phyloP scores from a whole-genome alignment of 1,139 yeast species.

The Diutina ranongensis region DNA sequence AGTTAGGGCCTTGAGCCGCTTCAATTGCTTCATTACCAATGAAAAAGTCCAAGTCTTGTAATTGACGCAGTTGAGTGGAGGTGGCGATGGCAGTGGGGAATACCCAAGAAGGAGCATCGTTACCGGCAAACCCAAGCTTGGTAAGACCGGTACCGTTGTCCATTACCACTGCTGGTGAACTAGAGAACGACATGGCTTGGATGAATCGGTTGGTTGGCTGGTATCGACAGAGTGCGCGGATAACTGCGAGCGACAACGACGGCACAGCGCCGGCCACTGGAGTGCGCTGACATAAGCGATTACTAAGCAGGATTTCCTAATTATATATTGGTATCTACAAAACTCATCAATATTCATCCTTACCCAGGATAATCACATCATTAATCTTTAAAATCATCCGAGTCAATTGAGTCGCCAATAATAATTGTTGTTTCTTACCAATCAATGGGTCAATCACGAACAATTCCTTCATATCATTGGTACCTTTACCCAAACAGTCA shows the following conservation, averaged over 20 bases:
- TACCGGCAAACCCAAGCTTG: conserved; percentile 96
- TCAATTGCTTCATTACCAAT: conserved; percentile 92
- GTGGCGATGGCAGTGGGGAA: conserved; percentile 98
- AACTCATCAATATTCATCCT: conserved; percentile 68
- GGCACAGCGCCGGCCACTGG: neutral
- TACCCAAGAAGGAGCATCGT: conserved; percentile 93
- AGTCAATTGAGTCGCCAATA: conserved; percentile 92
- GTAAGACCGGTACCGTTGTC: conserved; percentile 98
- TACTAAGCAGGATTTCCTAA: no score
- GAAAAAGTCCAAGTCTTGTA: conserved; percentile 88
- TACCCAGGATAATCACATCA: conserved; percentile 87
- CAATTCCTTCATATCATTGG: conserved; percentile 83
- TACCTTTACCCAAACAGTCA: conserved; percentile 83
- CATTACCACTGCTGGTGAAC: conserved; percentile 92
- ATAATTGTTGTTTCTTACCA: conserved; percentile 91
- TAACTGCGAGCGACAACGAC: no score
- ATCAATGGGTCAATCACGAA: conserved; percentile 95
- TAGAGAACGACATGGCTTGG: conserved; percentile 44
- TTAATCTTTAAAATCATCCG: conserved; percentile 96
- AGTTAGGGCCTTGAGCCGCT: conserved; percentile 84
- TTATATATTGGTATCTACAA: no score
- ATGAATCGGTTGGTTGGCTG: neutral
- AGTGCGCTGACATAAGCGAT: no score
- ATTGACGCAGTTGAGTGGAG: conserved; percentile 54
- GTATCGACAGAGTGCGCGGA: neutral